Base-by-base conservation (phyloP, 73 alveolate species). In the Paramecium tetraurelia region DNA sequence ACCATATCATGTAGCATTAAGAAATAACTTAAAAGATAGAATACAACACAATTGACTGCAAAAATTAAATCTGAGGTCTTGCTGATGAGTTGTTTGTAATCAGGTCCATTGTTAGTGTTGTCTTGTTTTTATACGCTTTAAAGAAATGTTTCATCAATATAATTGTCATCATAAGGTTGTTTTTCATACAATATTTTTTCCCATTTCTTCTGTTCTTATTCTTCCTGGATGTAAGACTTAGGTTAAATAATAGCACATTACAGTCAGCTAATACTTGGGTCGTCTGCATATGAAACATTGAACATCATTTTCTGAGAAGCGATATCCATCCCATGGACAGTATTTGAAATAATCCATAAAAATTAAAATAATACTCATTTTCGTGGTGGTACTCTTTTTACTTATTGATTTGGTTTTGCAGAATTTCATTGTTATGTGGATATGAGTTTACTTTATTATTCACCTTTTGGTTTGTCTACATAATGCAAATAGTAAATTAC, bases 251-350 rank as follows among this genome's bases (percentile, higher is more conserved):
- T 27, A 3, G 29, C 9, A 7, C 5, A 27, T 63, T 63, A 63
- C 84, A 63, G 84, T 63, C 20, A 63, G 24, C 31, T 63, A 38
- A 14, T 80, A 80, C 29, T 80, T 80, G 31, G 90, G 90, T 80
- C 90, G 18, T 22, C 57, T 40, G n/a, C 90, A 80, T 10, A 80
- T 80, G 72, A 80, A 80, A 80, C 90, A 80, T 80, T 80, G 11
- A 10, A 46, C 90, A 80, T 80, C 90, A 48, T 41, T 80, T 20
- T 80, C 90, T 16, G 59, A 20, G 46, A 75, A 75, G 1, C 90
- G 36, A 35, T 80, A 80, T 18, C 90, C 90, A 80, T 80, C 90
- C 90, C 90, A 80, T 24, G 90, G 90, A 46, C 90, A 80, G 57
- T 80, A 80, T 41, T 80, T 80, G 16, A 80, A 80, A 75, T 38